phyloP scores from a whole-genome alignment of 208 protist species.

The Crithidia bombi region DNA sequence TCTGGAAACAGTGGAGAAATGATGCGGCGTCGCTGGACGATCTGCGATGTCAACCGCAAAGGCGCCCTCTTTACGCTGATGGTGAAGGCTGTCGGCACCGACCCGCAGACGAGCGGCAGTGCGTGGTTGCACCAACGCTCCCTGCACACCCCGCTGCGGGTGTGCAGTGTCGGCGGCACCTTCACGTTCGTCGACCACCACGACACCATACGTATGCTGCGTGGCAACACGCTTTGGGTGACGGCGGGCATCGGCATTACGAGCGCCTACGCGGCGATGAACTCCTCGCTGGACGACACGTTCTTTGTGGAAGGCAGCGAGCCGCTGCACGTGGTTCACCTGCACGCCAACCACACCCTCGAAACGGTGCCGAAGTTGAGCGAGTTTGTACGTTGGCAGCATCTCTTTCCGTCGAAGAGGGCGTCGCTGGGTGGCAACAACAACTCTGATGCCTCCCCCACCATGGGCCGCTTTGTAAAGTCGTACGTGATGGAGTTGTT shows the following conservation, averaged over 20 bases:
- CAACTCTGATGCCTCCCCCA: too few species aligned
- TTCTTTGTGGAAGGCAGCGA: constrained; percentile 35
- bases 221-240: constrained; percentile 71
- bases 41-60: constrained; percentile 50
- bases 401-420: constrained; percentile 18
- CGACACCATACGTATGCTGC: constrained; percentile 39
- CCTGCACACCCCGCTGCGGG: constrained; percentile 54
- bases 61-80: constrained; percentile 67
- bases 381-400: constrained; percentile 54
- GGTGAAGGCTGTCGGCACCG: constrained; percentile 46
- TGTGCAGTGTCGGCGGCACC: constrained; percentile 53
- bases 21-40: constrained; percentile 70
- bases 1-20: constrained; percentile 11
- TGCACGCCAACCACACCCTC: constrained; percentile 69
- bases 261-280: constrained; percentile 62
- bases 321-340: constrained; percentile 66
- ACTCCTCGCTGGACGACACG: constrained; percentile 37
- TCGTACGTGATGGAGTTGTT: constrained; percentile 37
- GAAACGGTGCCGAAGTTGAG: constrained; percentile 57
- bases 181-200: constrained; percentile 75
- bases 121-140: constrained; percentile 65
- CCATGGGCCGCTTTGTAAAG: too few species aligned
- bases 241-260: constrained; percentile 82
- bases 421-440: too few species aligned
- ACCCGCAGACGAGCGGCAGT: constrained; percentile 46